Base-by-base conservation (phyloP, 192 early-diverging fungal species). In the Entomortierella chlamydospora region DNA sequence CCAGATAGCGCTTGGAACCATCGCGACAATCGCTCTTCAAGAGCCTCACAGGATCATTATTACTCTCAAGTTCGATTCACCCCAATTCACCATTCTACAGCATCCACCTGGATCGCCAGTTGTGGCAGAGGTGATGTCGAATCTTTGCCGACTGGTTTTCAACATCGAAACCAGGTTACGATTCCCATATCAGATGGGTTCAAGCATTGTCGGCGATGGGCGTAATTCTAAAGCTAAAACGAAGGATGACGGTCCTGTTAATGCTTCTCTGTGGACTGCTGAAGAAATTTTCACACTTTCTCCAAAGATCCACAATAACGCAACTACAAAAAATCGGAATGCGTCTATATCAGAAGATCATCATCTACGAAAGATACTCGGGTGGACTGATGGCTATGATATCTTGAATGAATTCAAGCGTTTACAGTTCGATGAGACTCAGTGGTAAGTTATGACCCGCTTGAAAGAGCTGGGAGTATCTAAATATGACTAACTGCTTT, bases 321-420 rank as follows among this genome's bases (percentile, higher is more conserved):
- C 1, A 13, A 15, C 22, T 2, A 15, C 0, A 53, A 22, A n/a
- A 17, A 3, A 29, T 33, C 11, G 56, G n/a, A 4, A 22, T n/a
- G 18, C 13, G 4, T 25, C 20, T 30, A 25, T 4, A 26, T 5
- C 28, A 26, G 37, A 55, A 3, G 25, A 26, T 13, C 31, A 11
- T 28, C 17, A 6, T 12, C 2, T 29, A n/a, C 26, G 18, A 47
- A 13, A 37, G 28, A 50, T 26, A 22, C 57, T 84, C 1, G 83
- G 83, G 10, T 84, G 83, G 83, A 51, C 65, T 18, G 76, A 57
- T n/a, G 83, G 79, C 29, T 84, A 77, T 34, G 26, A 69, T 28
- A 68, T 84, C 33, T 26, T 39, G 7, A 37, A 68, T n/a, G 83
- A 84, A 37, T 84, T 79, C 68, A 51, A 67, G 17, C 53, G 83